phyloP scores from a whole-genome alignment of 1,284 basidiomycete species.

The Marasmius fiardii region DNA sequence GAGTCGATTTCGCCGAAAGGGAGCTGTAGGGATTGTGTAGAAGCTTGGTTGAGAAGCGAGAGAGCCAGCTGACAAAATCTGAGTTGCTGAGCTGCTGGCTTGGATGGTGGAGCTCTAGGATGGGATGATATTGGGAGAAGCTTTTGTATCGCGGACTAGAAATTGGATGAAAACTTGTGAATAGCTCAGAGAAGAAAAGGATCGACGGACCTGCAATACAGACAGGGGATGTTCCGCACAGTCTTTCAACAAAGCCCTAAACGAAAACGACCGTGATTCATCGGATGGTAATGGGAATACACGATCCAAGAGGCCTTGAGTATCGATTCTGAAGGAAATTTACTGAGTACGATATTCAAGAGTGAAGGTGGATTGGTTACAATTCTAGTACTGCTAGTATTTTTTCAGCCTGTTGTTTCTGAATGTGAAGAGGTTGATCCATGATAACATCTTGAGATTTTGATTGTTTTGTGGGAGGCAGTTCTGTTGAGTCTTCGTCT shows the following conservation, averaged over 20 bases:
- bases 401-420: slow-evolving; percentile 38
- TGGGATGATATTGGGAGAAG: slow-evolving; percentile 66
- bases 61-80: slow-evolving; percentile 71
- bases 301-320: slow-evolving; percentile 75
- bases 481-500: slow-evolving; percentile 37
- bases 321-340: slow-evolving; percentile 49
- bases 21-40: slow-evolving; percentile 42
- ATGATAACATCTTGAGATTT: slow-evolving; percentile 7
- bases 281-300: slow-evolving; percentile 55
- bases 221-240: slow-evolving; percentile 49
- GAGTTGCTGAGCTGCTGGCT: slow-evolving; percentile 63
- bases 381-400: slow-evolving; percentile 76
- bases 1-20: slow-evolving; percentile 40
- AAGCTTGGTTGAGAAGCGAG: slow-evolving; percentile 68
- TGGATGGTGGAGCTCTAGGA: slow-evolving; percentile 55
- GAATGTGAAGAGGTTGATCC: neutral
- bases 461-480: slow-evolving; percentile 46
- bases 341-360: neutral
- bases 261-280: slow-evolving; percentile 43
- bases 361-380: slow-evolving; percentile 36
- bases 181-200: slow-evolving; percentile 1
- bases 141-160: slow-evolving; percentile 47
- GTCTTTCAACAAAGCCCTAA: slow-evolving; percentile 60
- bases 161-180: slow-evolving; percentile 12
- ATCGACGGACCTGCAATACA: slow-evolving; percentile 38